A percentile compares a stretch with the other conserved stretches of the same genome.
Evolutionary conservation across 1,284 basidiomycete species (phyloP).

Genomic region (Chalciporus piperatoides): DNA sequence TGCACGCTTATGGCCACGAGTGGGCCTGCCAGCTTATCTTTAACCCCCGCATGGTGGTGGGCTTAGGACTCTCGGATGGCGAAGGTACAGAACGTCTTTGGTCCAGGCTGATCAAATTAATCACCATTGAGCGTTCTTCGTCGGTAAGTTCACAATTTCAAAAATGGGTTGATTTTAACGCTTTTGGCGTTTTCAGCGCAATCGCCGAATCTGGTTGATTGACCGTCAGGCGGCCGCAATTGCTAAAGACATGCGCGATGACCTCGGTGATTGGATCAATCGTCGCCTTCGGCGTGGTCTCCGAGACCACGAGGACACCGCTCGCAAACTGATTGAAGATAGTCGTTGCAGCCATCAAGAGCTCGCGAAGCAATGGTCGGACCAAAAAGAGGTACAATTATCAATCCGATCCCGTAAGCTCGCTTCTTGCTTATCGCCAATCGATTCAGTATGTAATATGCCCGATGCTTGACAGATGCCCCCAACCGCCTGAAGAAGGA

Average conservation of each 20-base stretch:
- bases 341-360: constrained; percentile 12
- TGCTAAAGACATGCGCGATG: constrained; percentile 14
- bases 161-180: too few relatives aligned
- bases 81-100: not conserved
- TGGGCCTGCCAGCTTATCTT: not conserved
- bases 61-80: not conserved
- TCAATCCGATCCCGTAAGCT: constrained; percentile 32
- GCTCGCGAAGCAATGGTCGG: constrained; percentile 31
- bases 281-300: constrained; percentile 24
- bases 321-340: constrained; percentile 5
- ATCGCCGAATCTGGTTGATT: constrained; percentile 29
- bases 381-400: constrained; percentile 30
- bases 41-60: not conserved
- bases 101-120: constrained; percentile 1
- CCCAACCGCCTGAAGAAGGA: constrained; percentile 34
- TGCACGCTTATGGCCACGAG: not conserved
- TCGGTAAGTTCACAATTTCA: not conserved
- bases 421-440: not conserved
- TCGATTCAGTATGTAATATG: not conserved
- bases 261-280: constrained; percentile 32
- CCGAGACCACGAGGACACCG: constrained; percentile 10
- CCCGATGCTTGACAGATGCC: constrained; percentile 27
- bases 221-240: constrained; percentile 27
- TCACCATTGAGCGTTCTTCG: not conserved
- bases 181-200: constrained; percentile 13